phyloP scores from a whole-genome alignment of 148 eudicot genomes.

The Suaeda aralocaspica region DNA sequence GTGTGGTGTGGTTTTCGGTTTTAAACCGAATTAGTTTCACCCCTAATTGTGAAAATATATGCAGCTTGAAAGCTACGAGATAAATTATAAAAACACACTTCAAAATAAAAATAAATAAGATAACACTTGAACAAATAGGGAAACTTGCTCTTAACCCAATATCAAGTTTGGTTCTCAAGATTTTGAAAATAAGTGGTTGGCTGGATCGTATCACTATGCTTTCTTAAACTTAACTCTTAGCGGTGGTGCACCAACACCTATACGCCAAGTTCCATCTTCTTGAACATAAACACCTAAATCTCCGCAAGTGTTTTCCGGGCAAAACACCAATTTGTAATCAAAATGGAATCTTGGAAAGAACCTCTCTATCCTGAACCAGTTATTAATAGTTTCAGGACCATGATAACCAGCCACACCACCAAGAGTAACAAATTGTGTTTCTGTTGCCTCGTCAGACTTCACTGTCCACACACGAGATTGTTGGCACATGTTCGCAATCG shows the following conservation, averaged over 20 bases:
- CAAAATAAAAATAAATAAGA: too few relatives aligned
- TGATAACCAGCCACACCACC: slow-evolving; percentile 7
- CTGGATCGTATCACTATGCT: neutral
- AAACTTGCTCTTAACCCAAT: too few relatives aligned
- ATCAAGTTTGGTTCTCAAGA: too few relatives aligned
- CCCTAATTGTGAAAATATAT: too few relatives aligned
- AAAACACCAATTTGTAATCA: slow-evolving; percentile 42
- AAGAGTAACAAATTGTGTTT: neutral
- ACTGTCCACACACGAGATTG: neutral
- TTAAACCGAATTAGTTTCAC: too few relatives aligned
- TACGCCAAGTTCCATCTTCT: slow-evolving; percentile 32
- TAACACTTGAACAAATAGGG: too few relatives aligned
- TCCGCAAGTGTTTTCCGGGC: slow-evolving; percentile 38
- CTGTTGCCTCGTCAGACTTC: neutral
- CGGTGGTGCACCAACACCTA: slow-evolving; percentile 39
- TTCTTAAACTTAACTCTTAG: slow-evolving; percentile 29
- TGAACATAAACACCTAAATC: slow-evolving; percentile 36
- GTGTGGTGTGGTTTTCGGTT: too few relatives aligned
- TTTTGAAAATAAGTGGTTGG: too few relatives aligned
- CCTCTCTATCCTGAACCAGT: slow-evolving; percentile 45
- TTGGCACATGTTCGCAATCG: neutral
- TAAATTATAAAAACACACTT: too few relatives aligned
- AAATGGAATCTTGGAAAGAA: neutral
- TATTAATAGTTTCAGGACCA: slow-evolving; percentile 18
- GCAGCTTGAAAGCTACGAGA: too few relatives aligned